Percentiles rank a stretch among this genome's conserved stretches.
Conservation (phyloP, 2,329 filamentous ascomycete genomes). For the Microascus cirrosus region DNA sequence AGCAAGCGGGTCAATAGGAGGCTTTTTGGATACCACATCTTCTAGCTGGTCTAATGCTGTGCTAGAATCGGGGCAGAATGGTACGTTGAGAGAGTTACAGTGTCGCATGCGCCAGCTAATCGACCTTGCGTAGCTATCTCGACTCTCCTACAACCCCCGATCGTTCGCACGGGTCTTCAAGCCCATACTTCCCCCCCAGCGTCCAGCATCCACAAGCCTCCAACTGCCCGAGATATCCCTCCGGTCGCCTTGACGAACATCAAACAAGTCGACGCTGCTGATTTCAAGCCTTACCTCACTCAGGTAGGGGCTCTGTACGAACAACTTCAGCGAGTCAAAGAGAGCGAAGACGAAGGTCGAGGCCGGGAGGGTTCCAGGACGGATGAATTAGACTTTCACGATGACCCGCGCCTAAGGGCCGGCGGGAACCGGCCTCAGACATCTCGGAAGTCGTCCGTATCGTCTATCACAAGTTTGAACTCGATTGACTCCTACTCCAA, state of each 20-base stretch:
- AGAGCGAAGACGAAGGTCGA: conserved; percentile 55
- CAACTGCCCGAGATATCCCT: conserved; percentile 81
- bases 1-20: conserved; percentile 44
- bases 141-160: conserved; percentile 82
- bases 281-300: conserved; percentile 74
- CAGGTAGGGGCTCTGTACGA: conserved; percentile 85
- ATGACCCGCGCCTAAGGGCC: conserved; percentile 37
- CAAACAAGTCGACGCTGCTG: conserved; percentile 63
- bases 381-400: conserved; percentile 27
- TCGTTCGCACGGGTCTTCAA: conserved; percentile 75
- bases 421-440: conserved; percentile 21
- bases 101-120: neutral
- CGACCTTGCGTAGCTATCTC: conserved; percentile 58
- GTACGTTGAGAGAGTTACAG: conserved; percentile 25
- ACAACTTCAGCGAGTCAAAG: conserved; percentile 73
- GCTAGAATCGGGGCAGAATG: conserved; percentile 73
- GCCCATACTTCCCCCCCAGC: conserved; percentile 62
- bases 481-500: neutral
- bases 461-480: conserved; percentile 31
- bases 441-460: conserved; percentile 27
- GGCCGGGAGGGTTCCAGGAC: conserved; percentile 20
- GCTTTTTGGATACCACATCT: conserved; percentile 62
- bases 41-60: conserved; percentile 43
- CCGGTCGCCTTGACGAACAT: conserved; percentile 88
- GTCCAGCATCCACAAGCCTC: conserved; percentile 67